phyloP scores from a whole-genome alignment of 139 green algal genomes.

The Diplosphaera chodatii region DNA sequence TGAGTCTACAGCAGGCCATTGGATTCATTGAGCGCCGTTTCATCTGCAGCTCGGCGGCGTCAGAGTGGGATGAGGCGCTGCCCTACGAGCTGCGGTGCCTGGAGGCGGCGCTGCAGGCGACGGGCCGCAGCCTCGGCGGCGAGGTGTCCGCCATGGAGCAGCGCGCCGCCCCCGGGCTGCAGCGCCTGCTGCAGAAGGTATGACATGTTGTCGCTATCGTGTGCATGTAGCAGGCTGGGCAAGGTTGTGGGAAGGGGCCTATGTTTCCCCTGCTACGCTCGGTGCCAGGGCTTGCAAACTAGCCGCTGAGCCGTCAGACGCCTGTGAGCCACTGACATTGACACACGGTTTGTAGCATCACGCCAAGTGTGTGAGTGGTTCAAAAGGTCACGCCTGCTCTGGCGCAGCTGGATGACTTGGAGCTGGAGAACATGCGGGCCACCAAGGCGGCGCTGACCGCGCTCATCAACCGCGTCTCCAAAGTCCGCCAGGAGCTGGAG shows the following conservation, averaged over 20 bases:
- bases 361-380: too few species aligned
- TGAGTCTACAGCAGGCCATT: too few species aligned
- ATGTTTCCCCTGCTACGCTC: too few species aligned
- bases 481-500: conserved; percentile 30
- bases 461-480: conserved; percentile 13
- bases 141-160: conserved; percentile 19
- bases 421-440: conserved; percentile 29
- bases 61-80: conserved; percentile 16
- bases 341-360: too few species aligned
- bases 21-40: too few species aligned
- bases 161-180: conserved; percentile 7
- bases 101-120: conserved; percentile 37
- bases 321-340: too few species aligned
- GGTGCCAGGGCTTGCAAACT: too few species aligned
- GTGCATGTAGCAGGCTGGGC: too few species aligned
- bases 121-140: conserved; percentile 2
- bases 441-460: conserved; percentile 21
- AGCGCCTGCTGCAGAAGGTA: conserved; percentile 19
- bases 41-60: neutral
- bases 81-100: conserved; percentile 59
- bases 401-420: conserved; percentile 11
- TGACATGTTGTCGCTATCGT: too few species aligned
- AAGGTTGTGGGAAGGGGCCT: too few species aligned
- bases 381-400: too few species aligned
- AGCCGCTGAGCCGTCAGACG: too few species aligned